Conservation (phyloP, 2,329 filamentous ascomycete species). For the Cadophora luteo-olivacea region DNA sequence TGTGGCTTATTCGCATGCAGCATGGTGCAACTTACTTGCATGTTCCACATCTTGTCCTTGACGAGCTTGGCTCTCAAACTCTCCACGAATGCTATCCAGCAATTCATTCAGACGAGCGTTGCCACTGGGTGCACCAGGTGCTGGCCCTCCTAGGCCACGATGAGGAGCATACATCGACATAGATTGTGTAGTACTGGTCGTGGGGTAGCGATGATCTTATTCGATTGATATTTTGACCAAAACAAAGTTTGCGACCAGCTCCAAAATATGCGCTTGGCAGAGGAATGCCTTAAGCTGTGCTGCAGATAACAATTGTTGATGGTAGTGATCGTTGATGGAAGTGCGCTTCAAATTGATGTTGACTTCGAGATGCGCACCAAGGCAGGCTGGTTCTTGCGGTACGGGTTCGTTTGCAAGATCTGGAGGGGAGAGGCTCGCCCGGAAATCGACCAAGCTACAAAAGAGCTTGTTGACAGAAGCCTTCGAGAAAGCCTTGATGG, state of each 20-base stretch:
- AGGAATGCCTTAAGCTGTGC: not conserved
- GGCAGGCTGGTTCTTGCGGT: slow-evolving; percentile 25
- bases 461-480: not conserved
- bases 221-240: not conserved
- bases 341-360: slow-evolving; percentile 21
- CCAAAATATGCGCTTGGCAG: slow-evolving; percentile 13
- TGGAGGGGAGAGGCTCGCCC: slow-evolving; percentile 12
- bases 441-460: not conserved
- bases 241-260: slow-evolving; percentile 23
- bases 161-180: slow-evolving; percentile 89
- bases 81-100: slow-evolving; percentile 85
- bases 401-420: slow-evolving; percentile 14
- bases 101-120: slow-evolving; percentile 82
- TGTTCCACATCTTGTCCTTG: slow-evolving; percentile 89
- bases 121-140: slow-evolving; percentile 58
- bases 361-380: slow-evolving; percentile 28
- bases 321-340: not conserved
- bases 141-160: slow-evolving; percentile 79
- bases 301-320: slow-evolving; percentile 12
- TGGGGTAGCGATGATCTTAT: not conserved
- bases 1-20: not conserved
- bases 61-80: slow-evolving; percentile 86
- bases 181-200: slow-evolving; percentile 46
- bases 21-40: slow-evolving; percentile 73
- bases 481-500: not conserved